Evolutionary conservation across 805 yeast genomes (phyloP).

Genomic region (Ogataea degrootiae): DNA sequence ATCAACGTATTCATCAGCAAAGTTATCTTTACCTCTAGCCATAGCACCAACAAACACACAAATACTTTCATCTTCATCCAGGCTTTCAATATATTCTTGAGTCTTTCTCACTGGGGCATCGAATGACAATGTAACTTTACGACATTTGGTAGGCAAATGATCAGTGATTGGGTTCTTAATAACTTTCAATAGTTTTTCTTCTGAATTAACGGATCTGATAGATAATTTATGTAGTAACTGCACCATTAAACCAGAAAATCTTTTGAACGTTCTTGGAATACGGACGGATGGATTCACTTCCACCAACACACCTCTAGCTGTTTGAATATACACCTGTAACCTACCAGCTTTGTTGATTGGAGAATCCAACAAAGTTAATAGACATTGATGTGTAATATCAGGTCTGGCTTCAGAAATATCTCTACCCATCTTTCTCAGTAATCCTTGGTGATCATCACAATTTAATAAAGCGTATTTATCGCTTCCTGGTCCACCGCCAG

Average conservation of each 20-base stretch:
- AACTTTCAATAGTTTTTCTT: conserved; percentile 88
- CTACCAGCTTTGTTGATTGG: conserved; percentile 97
- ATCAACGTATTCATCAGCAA: conserved; percentile 95
- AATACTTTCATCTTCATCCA: conserved; percentile 86
- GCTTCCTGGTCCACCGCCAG: conserved; percentile 66
- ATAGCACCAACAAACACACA: conserved; percentile 99
- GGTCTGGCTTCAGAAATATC: conserved; percentile 98
- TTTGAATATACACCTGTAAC: conserved; percentile 92
- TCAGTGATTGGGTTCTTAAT: conserved; percentile 97
- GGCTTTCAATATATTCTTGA: conserved; percentile 75
- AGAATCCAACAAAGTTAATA: conserved; percentile 89
- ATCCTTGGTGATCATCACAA: conserved; percentile 98
- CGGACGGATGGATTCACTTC: conserved; percentile 96
- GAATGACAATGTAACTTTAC: conserved; percentile 85
- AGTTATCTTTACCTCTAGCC: conserved; percentile 97
- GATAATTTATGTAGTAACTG: conserved; percentile 89
- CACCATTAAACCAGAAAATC: conserved; percentile 97
- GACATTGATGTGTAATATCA: conserved; percentile 98
- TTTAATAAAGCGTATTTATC: conserved; percentile 91
- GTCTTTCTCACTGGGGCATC: conserved; percentile 87
- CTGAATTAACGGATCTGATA: conserved; percentile 91
- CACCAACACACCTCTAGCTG: conserved; percentile 89
- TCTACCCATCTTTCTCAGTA: conserved; percentile 91
- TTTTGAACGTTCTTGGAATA: conserved; percentile 96
- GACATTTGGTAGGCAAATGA: conserved; percentile 93